Evolutionary conservation across 768 basidiomycete genomes (phyloP).

Genomic region (Amanita exitialis): DNA sequence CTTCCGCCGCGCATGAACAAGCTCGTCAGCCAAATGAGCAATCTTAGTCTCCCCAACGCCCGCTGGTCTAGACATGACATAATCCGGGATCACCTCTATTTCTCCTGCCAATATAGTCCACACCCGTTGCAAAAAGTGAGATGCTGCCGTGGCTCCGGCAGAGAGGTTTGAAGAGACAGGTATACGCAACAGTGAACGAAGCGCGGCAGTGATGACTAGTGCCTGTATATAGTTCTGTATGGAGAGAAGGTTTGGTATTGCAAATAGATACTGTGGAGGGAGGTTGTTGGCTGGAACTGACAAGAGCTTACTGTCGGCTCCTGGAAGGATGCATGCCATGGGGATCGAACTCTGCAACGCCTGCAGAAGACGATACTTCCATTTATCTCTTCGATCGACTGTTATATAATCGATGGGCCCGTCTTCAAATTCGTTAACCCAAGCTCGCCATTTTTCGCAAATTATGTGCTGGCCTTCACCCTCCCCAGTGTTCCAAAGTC

Average conservation of each 20-base stretch:
- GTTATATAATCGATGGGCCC: neutral
- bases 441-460: constrained; percentile 22
- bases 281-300: constrained; percentile 29
- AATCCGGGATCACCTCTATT: constrained; percentile 34
- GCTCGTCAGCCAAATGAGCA: constrained; percentile 65
- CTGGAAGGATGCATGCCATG: constrained; percentile 27
- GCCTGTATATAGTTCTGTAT: constrained; percentile 67
- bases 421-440: constrained; percentile 16
- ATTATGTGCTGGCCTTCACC: constrained; percentile 17
- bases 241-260: constrained; percentile 39
- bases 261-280: constrained; percentile 61
- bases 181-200: constrained; percentile 45
- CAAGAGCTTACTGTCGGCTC: neutral
- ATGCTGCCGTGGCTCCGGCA: constrained; percentile 2
- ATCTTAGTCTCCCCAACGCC: constrained; percentile 37
- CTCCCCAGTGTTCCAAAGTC: constrained; percentile 33
- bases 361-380: constrained; percentile 39
- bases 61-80: constrained; percentile 8
- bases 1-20: constrained; percentile 41
- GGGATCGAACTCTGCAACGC: constrained; percentile 29
- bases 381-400: constrained; percentile 17
- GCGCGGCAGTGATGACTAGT: constrained; percentile 50
- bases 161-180: constrained; percentile 12
- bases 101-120: constrained; percentile 58
- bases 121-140: constrained; percentile 45